phyloP scores from a whole-genome alignment of 2,329 filamentous ascomycete species.

The Phaeosphaeriaceae sp. region DNA sequence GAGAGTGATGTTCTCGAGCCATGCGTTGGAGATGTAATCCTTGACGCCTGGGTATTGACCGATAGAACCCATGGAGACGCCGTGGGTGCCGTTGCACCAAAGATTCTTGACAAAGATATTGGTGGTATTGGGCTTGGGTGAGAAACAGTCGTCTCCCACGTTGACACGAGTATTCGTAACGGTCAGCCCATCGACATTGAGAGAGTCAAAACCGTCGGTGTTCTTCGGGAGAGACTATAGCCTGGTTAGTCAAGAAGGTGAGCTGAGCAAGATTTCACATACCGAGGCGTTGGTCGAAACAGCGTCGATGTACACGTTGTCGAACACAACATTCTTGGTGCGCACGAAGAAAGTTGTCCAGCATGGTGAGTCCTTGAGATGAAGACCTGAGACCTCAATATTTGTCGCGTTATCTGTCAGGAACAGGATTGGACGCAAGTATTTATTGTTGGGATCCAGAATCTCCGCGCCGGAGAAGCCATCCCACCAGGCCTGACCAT shows the following conservation, averaged over 20 bases:
- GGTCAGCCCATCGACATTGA: conserved; percentile 63
- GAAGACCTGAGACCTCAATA: conserved; percentile 64
- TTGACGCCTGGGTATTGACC: conserved; percentile 41
- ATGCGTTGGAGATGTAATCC: conserved; percentile 52
- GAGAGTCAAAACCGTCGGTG: conserved; percentile 69
- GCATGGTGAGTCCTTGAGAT: conserved; percentile 68
- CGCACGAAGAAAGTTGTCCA: conserved; percentile 71
- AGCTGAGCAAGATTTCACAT: conserved; percentile 6
- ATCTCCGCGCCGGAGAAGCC: conserved; percentile 57
- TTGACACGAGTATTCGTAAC: conserved; percentile 48
- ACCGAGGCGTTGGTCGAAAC: conserved; percentile 57
- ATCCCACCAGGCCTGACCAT: conserved; percentile 61
- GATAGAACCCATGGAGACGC: conserved; percentile 42
- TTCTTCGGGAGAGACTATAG: conserved; percentile 61
- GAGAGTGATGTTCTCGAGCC: conserved; percentile 67
- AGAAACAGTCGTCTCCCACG: conserved; percentile 45
- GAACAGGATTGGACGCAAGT: conserved; percentile 67
- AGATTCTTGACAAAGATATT: conserved; percentile 44
- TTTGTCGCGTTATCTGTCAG: conserved; percentile 69
- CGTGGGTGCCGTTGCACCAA: conserved; percentile 45
- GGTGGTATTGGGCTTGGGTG: conserved; percentile 43
- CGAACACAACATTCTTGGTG: conserved; percentile 63
- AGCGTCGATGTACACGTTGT: conserved; percentile 63
- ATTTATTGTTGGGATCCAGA: conserved; percentile 62
- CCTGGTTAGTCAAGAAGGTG: conserved; percentile 4